These are phyloP conservation scores for Amaranthus hypochondriacus DNA, from an alignment of 148 eudicot genomes.

Conservation along the genomic window DNA sequence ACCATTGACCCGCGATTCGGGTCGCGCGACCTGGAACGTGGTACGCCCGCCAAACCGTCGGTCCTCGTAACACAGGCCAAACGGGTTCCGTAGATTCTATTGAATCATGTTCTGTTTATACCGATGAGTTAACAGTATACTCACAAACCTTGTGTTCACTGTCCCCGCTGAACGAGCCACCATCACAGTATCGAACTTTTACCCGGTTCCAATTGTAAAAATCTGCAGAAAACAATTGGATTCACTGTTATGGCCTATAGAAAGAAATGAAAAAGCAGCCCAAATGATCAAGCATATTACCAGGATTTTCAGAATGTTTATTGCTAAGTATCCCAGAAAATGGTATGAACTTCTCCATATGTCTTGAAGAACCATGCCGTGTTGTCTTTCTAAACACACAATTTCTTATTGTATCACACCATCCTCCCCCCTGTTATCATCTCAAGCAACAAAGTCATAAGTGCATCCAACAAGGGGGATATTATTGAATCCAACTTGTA, in stretches of 20 bases:
- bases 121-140: neutral
- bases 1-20: too few relatives aligned
- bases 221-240: constrained; percentile 40
- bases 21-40: too few relatives aligned
- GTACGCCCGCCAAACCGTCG: too few relatives aligned
- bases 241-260: neutral
- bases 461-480: constrained; percentile 6
- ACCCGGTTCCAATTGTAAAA: constrained; percentile 98
- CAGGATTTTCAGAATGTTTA: constrained; percentile 75
- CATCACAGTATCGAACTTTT: constrained; percentile 93
- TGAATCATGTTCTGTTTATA: neutral
- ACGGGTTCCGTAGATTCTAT: neutral
- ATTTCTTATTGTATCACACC: constrained; percentile 76
- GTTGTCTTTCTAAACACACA: constrained; percentile 84
- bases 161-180: constrained; percentile 88
- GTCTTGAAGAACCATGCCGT: constrained; percentile 71
- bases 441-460: constrained; percentile 19
- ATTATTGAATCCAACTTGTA: constrained; percentile 3
- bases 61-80: too few relatives aligned
- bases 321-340: constrained; percentile 89
- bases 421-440: constrained; percentile 88
- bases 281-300: constrained; percentile 23
- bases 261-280: neutral
- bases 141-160: constrained; percentile 63
- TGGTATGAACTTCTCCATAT: constrained; percentile 71